These are phyloP conservation scores for Trichosporon inkin DNA, from an alignment of 1,284 basidiomycete species.

Conservation along the genomic window DNA sequence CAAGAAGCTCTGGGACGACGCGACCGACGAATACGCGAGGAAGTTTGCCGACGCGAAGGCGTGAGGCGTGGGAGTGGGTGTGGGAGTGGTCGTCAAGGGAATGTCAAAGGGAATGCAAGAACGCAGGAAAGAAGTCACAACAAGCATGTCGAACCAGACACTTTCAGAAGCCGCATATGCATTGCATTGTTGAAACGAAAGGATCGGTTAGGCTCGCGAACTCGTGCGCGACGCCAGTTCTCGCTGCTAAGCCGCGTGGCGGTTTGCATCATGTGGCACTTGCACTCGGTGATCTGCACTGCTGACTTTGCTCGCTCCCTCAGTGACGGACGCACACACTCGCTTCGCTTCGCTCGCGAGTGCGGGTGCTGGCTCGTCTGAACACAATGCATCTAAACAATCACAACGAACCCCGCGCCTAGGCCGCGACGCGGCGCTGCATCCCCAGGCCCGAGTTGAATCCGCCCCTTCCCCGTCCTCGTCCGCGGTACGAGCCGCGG, in stretches of 20 bases:
- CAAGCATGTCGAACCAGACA: no score
- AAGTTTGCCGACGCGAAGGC: not conserved
- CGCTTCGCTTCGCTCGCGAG: not conserved
- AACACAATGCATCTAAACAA: constrained; percentile 9
- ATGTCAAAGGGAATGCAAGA: no score
- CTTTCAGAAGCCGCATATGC: no score
- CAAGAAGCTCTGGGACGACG: constrained; percentile 65
- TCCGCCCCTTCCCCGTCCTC: constrained; percentile 40
- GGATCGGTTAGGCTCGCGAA: no score
- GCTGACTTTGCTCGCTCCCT: constrained; percentile 25
- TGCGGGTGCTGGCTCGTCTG: not conserved
- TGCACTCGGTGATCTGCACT: no score
- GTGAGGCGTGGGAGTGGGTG: not conserved
- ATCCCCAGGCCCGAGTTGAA: constrained; percentile 36
- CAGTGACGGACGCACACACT: not conserved
- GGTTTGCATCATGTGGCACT: no score
- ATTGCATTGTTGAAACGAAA: no score
- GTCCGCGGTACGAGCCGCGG: constrained; percentile 28
- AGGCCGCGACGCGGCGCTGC: constrained; percentile 30
- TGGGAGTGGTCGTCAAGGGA: no score
- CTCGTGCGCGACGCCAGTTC: no score
- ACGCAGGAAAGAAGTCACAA: no score
- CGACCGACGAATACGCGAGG: not conserved
- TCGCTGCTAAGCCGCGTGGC: no score
- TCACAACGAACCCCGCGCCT: constrained; percentile 5